Conservation (phyloP, 164 flowering plant species). For the Macadamia tetraphylla region DNA sequence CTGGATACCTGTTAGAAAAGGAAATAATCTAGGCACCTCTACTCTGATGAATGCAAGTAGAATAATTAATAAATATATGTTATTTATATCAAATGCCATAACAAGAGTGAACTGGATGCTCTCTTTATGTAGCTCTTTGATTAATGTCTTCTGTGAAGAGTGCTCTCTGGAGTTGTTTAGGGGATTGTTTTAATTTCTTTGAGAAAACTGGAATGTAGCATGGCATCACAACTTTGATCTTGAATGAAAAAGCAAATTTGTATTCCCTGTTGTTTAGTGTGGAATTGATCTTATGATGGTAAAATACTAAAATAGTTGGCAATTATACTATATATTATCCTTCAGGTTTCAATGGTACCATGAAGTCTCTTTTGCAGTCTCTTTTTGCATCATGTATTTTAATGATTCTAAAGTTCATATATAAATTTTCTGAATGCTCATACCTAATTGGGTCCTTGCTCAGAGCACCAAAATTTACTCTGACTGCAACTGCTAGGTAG, state of each 20-base stretch:
- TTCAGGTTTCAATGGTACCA: too few species aligned
- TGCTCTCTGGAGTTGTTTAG: not conserved
- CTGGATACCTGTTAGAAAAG: constrained; percentile 70
- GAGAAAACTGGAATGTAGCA: too few species aligned
- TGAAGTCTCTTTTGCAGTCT: not conserved
- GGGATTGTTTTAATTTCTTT: not conserved
- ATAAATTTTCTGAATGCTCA: constrained; percentile 1
- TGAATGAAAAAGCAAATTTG: too few species aligned
- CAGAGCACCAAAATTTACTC: constrained; percentile 85
- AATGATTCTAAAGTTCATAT: not conserved
- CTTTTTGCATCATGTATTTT: not conserved
- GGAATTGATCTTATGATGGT: not conserved
- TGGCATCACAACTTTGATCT: too few species aligned
- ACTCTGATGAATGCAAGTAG: not conserved
- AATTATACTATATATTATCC: too few species aligned
- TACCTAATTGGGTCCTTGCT: constrained; percentile 61
- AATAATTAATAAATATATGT: too few species aligned
- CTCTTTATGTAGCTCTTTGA: not conserved
- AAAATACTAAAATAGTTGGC: not conserved
- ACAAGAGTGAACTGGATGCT: not conserved
- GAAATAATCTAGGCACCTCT: constrained; percentile 5
- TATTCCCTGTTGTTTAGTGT: not conserved
- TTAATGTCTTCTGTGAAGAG: not conserved
- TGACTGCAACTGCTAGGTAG: constrained; percentile 72
- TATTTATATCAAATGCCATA: not conserved